phyloP scores from a whole-genome alignment of 352 stramenopile genomes.

The Pythium inflatum region DNA sequence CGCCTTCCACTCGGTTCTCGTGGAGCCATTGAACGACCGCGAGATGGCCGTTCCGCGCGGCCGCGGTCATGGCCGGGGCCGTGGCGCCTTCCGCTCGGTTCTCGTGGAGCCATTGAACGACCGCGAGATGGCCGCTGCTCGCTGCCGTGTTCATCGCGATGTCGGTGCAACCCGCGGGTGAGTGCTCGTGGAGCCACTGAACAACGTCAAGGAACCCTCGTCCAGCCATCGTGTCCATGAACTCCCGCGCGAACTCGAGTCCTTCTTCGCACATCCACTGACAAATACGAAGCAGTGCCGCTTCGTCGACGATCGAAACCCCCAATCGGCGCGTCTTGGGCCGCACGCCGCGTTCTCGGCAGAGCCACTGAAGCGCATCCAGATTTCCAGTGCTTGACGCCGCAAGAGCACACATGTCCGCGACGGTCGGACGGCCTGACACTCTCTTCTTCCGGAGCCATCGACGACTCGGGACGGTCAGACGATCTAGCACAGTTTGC shows the following conservation, averaged over 20 bases:
- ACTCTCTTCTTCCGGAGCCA: not conserved
- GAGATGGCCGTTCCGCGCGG: conserved; percentile 21
- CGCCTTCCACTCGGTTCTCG: not conserved
- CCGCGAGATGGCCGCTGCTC: conserved; percentile 22
- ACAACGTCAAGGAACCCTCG: conserved; percentile 24
- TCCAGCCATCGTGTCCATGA: not conserved
- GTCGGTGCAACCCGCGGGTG: not conserved
- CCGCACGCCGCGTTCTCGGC: not conserved
- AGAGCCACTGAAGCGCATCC: not conserved
- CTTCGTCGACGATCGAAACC: no score
- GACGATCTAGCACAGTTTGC: no score
- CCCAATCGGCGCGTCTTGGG: no score
- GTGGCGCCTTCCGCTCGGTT: not conserved
- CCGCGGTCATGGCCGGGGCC: not conserved
- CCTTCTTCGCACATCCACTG: no score
- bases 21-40: not conserved
- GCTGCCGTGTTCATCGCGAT: not conserved
- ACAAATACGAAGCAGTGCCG: no score
- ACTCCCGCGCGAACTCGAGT: no score
- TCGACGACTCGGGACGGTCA: no score
- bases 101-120: not conserved
- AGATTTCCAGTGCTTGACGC: not conserved
- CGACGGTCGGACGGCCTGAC: not conserved
- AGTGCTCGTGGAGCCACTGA: not conserved
- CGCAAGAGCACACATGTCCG: not conserved